Evolutionary conservation across 2,329 filamentous ascomycete species (phyloP).

Genomic region (Aspergillus bombycis): DNA sequence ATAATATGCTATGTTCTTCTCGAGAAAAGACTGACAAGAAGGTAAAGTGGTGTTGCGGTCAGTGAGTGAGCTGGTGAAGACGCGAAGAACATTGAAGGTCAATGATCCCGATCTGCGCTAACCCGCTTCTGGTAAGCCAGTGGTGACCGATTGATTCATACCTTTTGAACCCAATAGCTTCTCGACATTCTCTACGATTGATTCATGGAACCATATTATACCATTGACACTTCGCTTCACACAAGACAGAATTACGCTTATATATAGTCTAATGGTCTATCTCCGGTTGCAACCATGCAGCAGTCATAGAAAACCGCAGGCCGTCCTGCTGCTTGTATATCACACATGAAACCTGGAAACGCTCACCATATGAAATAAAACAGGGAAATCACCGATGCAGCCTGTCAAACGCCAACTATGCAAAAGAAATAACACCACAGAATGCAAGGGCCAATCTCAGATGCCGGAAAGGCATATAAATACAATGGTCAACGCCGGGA

Average conservation of each 20-base stretch:
- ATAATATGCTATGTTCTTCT: background rate
- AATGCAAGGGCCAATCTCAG: slow-evolving; percentile 4
- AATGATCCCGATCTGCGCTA: background rate
- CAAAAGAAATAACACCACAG: slow-evolving; percentile 2
- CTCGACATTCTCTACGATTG: too few relatives aligned
- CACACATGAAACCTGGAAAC: background rate
- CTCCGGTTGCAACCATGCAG: background rate
- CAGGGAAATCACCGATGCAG: background rate
- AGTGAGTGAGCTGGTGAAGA: background rate
- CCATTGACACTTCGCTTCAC: background rate
- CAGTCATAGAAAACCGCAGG: background rate
- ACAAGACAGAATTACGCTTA: background rate
- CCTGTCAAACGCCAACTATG: slow-evolving; percentile 12
- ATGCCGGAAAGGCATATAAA: background rate
- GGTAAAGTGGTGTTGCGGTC: background rate
- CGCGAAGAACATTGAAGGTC: slow-evolving; percentile 1
- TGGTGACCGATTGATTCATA: background rate
- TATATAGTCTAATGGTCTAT: background rate
- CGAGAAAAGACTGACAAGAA: background rate
- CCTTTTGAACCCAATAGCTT: background rate
- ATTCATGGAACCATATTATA: too few relatives aligned
- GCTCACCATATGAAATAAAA: background rate
- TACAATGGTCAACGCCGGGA: background rate
- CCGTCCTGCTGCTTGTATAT: background rate
- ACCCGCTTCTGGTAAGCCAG: background rate